These are phyloP conservation scores for Clonostachys byssicola DNA, from an alignment of 2,329 filamentous ascomycete species.

Conservation along the genomic window DNA sequence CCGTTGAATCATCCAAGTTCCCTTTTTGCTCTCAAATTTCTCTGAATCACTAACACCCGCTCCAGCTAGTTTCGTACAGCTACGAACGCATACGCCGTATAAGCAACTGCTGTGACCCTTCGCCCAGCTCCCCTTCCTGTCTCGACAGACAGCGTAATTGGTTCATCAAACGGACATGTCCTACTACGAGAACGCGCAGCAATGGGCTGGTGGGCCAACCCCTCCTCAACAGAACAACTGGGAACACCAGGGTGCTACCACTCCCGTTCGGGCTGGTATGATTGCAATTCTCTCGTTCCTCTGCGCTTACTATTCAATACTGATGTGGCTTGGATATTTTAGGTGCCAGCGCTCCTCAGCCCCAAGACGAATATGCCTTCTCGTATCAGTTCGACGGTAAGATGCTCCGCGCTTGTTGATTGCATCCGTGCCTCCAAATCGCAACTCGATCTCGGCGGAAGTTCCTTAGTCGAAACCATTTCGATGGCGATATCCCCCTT, in stretches of 20 bases:
- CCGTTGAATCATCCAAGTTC: neutral
- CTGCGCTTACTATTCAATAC: neutral
- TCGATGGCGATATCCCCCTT: no score
- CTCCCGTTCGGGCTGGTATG: slow-evolving; percentile 34
- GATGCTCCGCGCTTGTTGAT: slow-evolving; percentile 16
- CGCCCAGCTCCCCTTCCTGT: neutral
- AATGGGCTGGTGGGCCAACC: slow-evolving; percentile 26
- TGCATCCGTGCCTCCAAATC: no score
- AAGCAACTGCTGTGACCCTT: neutral
- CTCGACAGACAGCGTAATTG: neutral
- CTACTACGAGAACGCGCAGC: slow-evolving; percentile 37
- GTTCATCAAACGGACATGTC: slow-evolving; percentile 23
- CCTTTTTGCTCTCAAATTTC: no score
- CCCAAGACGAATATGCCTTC: slow-evolving; percentile 77
- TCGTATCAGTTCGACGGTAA: slow-evolving; percentile 86
- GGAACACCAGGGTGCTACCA: slow-evolving; percentile 37
- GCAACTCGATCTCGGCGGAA: no score
- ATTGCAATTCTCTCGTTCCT: slow-evolving; percentile 1
- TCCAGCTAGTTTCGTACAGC: no score
- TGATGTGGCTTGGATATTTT: slow-evolving; percentile 8
- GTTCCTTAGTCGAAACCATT: no score
- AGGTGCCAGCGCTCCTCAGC: slow-evolving; percentile 73
- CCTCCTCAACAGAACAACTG: slow-evolving; percentile 29
- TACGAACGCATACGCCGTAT: no score
- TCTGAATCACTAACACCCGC: no score